Evolutionary conservation across 2,329 filamentous ascomycete species (phyloP).

Genomic region (Chalaropsis ovoidea): DNA sequence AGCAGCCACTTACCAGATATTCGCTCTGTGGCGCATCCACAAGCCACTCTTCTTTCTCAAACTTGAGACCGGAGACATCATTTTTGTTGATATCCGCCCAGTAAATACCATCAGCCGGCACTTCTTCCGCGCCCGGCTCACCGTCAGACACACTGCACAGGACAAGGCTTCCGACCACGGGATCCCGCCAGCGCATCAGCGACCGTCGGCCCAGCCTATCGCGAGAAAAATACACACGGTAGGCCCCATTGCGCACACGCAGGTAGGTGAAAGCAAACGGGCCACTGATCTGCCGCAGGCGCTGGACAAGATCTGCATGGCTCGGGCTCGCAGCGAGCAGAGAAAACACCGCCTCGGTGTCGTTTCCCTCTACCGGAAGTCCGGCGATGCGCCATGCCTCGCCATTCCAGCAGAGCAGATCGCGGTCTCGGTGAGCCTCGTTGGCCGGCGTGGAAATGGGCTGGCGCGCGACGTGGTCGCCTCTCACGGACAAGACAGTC

Average conservation of each 20-base stretch:
- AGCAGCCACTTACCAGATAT: conserved; percentile 23
- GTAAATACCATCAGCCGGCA: conserved; percentile 76
- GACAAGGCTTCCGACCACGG: conserved; percentile 34
- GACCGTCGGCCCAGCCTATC: conserved; percentile 84
- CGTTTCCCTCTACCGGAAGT: conserved; percentile 57
- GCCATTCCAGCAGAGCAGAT: conserved; percentile 81
- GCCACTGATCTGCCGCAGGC: conserved; percentile 56
- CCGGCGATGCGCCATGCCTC: conserved; percentile 75
- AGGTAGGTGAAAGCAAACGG: conserved; percentile 87
- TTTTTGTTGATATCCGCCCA: conserved; percentile 44
- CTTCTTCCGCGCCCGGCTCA: conserved; percentile 57
- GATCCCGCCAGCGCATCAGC: conserved; percentile 60
- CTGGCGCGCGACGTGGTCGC: neutral
- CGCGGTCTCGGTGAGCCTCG: neutral
- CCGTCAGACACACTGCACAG: conserved; percentile 62
- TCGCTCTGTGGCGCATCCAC: neutral
- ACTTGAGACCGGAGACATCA: neutral
- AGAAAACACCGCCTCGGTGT: conserved; percentile 60
- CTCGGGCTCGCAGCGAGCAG: conserved; percentile 37
- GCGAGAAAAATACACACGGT: conserved; percentile 64
- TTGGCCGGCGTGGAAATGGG: neutral
- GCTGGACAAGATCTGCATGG: conserved; percentile 38
- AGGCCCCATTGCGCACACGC: conserved; percentile 45
- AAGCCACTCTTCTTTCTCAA: conserved; percentile 23
- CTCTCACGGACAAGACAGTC: conserved; percentile 1